These are phyloP conservation scores for Quaeritorhiza haematococci DNA, from an alignment of 371 early-diverging fungal genomes.

Conservation along the genomic window DNA sequence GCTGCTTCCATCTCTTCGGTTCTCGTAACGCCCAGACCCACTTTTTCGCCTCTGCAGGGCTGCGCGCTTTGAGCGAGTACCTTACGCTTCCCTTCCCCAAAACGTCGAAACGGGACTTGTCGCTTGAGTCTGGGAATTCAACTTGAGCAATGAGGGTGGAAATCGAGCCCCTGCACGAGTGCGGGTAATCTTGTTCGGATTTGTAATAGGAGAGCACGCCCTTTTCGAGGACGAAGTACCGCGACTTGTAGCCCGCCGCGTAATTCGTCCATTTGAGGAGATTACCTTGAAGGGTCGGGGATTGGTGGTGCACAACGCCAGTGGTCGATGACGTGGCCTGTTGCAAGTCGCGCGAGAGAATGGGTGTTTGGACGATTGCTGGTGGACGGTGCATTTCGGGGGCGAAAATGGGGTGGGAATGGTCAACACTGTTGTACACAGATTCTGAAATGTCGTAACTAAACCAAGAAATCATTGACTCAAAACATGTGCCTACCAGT, in stretches of 20 bases:
- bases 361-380: constrained; percentile 26
- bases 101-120: constrained; percentile 68
- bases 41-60: constrained; percentile 64
- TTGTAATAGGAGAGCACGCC: constrained; percentile 75
- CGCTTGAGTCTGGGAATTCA: constrained; percentile 48
- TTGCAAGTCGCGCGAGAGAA: constrained; percentile 18
- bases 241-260: constrained; percentile 68
- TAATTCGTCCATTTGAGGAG: constrained; percentile 82
- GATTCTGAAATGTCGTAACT: constrained; percentile 1
- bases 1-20: constrained; percentile 59
- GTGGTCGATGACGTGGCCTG: constrained; percentile 17
- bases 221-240: constrained; percentile 75
- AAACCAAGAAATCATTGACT: constrained; percentile 5
- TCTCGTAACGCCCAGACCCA: constrained; percentile 73
- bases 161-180: constrained; percentile 70
- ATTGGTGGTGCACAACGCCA: constrained; percentile 4
- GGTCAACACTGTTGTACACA: not conserved
- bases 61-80: constrained; percentile 61
- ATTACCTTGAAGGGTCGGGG: constrained; percentile 42
- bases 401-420: constrained; percentile 12
- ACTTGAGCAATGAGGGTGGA: constrained; percentile 62
- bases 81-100: constrained; percentile 64
- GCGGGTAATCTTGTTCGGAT: constrained; percentile 62
- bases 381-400: not conserved
- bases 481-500: not conserved